phyloP scores from a whole-genome alignment of 1,284 basidiomycete genomes.

The Rhodotorula sp. region DNA sequence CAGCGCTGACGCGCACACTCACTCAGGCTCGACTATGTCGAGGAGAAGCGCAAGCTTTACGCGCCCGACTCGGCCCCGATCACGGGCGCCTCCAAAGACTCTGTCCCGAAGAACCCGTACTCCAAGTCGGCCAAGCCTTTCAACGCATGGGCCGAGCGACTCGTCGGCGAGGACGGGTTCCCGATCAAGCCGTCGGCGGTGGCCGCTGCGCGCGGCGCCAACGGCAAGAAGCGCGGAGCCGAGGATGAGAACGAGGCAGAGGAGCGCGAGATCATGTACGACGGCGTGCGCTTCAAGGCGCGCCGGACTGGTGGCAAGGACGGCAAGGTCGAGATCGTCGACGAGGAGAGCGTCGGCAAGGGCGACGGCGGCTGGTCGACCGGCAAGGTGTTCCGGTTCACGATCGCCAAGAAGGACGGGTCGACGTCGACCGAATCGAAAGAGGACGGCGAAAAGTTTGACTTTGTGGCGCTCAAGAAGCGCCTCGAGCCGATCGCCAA shows the following conservation, averaged over 20 bases:
- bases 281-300: constrained; percentile 44
- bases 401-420: constrained; percentile 28
- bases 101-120: constrained; percentile 51
- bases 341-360: constrained; percentile 65
- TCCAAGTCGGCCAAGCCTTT: constrained; percentile 79
- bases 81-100: constrained; percentile 52
- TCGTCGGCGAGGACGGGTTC: constrained; percentile 44
- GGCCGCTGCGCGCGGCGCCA: constrained; percentile 42
- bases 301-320: constrained; percentile 48
- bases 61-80: constrained; percentile 55
- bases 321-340: constrained; percentile 58
- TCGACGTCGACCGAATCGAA: constrained; percentile 41
- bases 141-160: constrained; percentile 65
- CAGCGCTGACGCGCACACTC: not conserved
- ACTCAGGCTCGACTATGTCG: constrained; percentile 77
- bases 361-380: constrained; percentile 65
- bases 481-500: constrained; percentile 27
- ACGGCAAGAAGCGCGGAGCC: constrained; percentile 50
- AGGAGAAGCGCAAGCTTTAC: constrained; percentile 90
- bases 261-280: constrained; percentile 46
- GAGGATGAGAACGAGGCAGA: constrained; percentile 40
- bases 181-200: constrained; percentile 43
- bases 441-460: constrained; percentile 43
- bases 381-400: constrained; percentile 70
- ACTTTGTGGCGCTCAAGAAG: constrained; percentile 39